These are phyloP conservation scores for Hippophae tibetana DNA, from an alignment of 306 rosid species.

Conservation along the genomic window DNA sequence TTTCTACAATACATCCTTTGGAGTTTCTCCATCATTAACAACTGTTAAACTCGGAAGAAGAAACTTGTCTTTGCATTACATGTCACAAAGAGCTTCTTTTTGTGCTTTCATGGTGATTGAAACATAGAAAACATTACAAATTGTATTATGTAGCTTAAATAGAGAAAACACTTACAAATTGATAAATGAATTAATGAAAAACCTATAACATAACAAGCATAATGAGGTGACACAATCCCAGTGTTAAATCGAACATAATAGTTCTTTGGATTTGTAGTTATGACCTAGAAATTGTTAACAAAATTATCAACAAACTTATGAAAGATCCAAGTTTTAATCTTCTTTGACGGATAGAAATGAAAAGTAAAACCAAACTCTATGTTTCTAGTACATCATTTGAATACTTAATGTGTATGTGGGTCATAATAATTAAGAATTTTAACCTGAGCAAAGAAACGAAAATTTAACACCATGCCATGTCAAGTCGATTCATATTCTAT, in stretches of 20 bases:
- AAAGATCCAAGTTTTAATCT: slow-evolving; percentile 3
- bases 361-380: no score
- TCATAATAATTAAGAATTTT: background rate
- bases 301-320: slow-evolving; percentile 7
- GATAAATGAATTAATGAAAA: slow-evolving; percentile 9
- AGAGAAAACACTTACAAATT: background rate
- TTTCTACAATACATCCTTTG: slow-evolving; percentile 67
- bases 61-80: slow-evolving; percentile 94
- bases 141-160: background rate
- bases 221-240: slow-evolving; percentile 67
- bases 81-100: slow-evolving; percentile 67
- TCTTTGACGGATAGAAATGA: background rate
- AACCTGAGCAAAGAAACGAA: background rate
- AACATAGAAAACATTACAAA: slow-evolving; percentile 10
- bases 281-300: slow-evolving; percentile 44
- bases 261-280: slow-evolving; percentile 88
- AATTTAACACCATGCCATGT: no score
- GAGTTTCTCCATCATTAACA: slow-evolving; percentile 30
- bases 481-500: no score
- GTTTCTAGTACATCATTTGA: background rate
- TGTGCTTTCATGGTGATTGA: slow-evolving; percentile 92
- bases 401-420: background rate
- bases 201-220: slow-evolving; percentile 89
- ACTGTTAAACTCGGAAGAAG: slow-evolving; percentile 75
- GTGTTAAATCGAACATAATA: slow-evolving; percentile 95